Conservation (phyloP, 2,329 filamentous ascomycete genomes). For the Thielaviopsis punctulata region DNA sequence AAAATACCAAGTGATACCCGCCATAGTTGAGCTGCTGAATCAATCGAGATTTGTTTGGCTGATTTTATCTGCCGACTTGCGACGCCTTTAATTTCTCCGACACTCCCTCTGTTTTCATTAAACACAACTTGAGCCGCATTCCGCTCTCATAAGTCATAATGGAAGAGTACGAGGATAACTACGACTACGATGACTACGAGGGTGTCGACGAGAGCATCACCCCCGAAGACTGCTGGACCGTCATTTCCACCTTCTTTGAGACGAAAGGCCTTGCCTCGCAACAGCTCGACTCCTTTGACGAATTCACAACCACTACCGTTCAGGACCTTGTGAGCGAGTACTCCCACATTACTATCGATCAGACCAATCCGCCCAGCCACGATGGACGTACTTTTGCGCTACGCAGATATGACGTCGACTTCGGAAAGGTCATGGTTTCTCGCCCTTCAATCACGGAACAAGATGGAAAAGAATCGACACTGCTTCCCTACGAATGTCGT, state of each 20-base stretch:
- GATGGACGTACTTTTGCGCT: constrained; percentile 69
- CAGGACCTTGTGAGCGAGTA: constrained; percentile 91
- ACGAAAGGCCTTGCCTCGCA: constrained; percentile 90
- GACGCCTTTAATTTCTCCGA: neutral
- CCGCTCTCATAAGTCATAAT: constrained; percentile 20
- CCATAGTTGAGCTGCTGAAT: neutral
- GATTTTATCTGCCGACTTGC: neutral
- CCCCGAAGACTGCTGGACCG: constrained; percentile 94
- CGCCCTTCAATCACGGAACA: constrained; percentile 84
- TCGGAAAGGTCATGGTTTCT: constrained; percentile 76
- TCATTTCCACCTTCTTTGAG: constrained; percentile 95
- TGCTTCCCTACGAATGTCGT: constrained; percentile 88
- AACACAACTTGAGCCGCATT: neutral
- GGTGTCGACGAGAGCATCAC: constrained; percentile 61
- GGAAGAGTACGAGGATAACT: constrained; percentile 39
- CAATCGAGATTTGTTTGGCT: neutral
- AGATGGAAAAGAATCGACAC: constrained; percentile 68
- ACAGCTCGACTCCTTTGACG: constrained; percentile 95
- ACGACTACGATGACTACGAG: constrained; percentile 53
- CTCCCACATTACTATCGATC: constrained; percentile 78
- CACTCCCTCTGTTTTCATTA: neutral
- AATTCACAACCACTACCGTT: constrained; percentile 87
- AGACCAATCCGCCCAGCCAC: constrained; percentile 62
- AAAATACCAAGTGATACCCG: neutral
- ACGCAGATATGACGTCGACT: constrained; percentile 87